phyloP scores from a whole-genome alignment of 2,329 filamentous ascomycete genomes.

The Aspergillus puulaauensis region DNA sequence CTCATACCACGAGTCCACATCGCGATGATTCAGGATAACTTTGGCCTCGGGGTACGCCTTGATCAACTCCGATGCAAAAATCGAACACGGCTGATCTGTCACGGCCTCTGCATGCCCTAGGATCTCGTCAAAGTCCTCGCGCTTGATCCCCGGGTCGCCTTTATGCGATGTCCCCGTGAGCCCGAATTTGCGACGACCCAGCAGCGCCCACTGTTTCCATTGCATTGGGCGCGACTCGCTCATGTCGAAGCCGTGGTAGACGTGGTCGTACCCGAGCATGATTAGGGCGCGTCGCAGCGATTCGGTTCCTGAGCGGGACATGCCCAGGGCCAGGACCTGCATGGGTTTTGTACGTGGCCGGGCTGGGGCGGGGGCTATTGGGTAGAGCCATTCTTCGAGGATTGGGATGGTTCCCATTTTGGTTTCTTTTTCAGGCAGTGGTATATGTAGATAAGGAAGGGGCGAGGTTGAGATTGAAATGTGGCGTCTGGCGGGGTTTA shows the following conservation, averaged over 20 bases:
- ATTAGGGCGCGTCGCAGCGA: constrained; percentile 26
- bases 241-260: constrained; percentile 24
- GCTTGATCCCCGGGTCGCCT: background rate
- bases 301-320: constrained; percentile 26
- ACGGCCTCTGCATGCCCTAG: constrained; percentile 18
- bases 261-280: constrained; percentile 25
- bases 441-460: too few relatives aligned
- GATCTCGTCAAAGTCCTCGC: constrained; percentile 11
- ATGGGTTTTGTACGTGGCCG: constrained; percentile 11
- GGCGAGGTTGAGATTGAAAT: too few relatives aligned
- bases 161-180: background rate
- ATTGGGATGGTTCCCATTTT: background rate
- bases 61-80: constrained; percentile 22
- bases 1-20: constrained; percentile 18
- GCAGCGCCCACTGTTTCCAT: constrained; percentile 6
- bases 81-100: constrained; percentile 16
- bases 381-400: background rate
- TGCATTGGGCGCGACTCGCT: constrained; percentile 1
- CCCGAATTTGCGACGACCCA: constrained; percentile 8
- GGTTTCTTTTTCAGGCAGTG: too few relatives aligned
- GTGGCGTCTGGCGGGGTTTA: too few relatives aligned
- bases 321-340: constrained; percentile 24
- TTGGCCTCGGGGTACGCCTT: constrained; percentile 25
- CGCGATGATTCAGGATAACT: constrained; percentile 24
- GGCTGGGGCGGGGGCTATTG: background rate